Evolutionary conservation across 2,329 filamentous ascomycete genomes (phyloP), one percentile per base, ranked within the genome.

Genomic region (Fusarium avenaceum): DNA sequence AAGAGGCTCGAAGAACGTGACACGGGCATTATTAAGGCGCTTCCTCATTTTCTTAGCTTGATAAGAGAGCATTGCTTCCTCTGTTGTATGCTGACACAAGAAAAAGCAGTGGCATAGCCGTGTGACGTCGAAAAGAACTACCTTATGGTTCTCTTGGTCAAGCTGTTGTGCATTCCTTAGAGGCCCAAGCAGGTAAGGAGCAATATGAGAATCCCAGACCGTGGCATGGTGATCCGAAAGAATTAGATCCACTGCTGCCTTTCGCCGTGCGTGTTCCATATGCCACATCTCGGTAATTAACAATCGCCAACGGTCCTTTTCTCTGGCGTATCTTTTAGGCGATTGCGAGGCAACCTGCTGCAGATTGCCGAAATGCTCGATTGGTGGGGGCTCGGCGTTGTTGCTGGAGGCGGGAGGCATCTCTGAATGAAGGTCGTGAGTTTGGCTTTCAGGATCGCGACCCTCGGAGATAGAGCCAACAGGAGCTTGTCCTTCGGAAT

Each of bases 21-120:
- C 20, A 7, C 69, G 52, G 26, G 52, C 35, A 32, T 33, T 43
- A 28, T 46, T 20, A 26, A 74, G 47, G 35, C 57, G 72, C 10
- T 63, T 65, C 6, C 58, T 69, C 24, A 74, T 60, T 40, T 65
- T 74, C 7, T 50, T 42, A 45, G 19, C 19, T 20, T 55, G 39
- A n/a, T 76, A 50, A 7, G 50, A 52, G 13, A 63, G 19, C 20
- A 78, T 30, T 6, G 67, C 63, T 6, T 53, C 49, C 11, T 78
- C 74, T 26, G 56, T 61, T 20, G 56, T 63, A 20, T 70, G 33
- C 32, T 72, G 75, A 22, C 72, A 73, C 35, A 67, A 72, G 7
- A 73, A 51, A 47, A 76, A 79, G 47, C 72, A 74, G 9, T 78
- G 53, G 43, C 77, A 80, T 10, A 78, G 33, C 17, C 74, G 71